Evolutionary conservation across 1,284 basidiomycete genomes (phyloP).

Genomic region (Leccinum fuscescens): DNA sequence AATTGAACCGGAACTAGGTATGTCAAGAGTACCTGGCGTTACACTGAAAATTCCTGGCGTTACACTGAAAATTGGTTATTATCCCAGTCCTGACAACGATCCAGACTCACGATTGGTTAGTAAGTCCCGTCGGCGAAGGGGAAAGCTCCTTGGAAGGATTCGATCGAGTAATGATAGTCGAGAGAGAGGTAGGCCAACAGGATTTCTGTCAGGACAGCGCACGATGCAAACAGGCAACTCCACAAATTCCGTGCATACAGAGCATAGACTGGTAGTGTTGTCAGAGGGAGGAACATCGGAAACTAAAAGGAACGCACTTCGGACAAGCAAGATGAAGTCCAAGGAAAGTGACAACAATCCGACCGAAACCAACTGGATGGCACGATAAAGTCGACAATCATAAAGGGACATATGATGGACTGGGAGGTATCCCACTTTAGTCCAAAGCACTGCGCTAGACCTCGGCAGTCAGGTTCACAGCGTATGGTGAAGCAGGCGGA

Average conservation of each 20-base stretch:
- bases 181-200: neutral
- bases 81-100: neutral
- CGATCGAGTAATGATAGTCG: neutral
- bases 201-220: constrained; percentile 13
- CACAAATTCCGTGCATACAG: constrained; percentile 11
- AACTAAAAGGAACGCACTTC: constrained; percentile 15
- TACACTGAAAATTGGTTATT: neutral
- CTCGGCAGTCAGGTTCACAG: neutral
- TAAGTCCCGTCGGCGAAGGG: neutral
- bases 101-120: neutral
- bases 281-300: neutral
- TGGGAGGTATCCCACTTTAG: constrained; percentile 12
- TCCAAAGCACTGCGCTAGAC: constrained; percentile 9
- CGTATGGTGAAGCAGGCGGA: neutral
- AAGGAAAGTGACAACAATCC: constrained; percentile 17
- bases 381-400: constrained; percentile 15
- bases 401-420: neutral
- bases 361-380: constrained; percentile 13
- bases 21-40: neutral
- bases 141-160: neutral
- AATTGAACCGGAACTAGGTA: neutral
- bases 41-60: neutral
- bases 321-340: constrained; percentile 15
- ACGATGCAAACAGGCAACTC: constrained; percentile 4
- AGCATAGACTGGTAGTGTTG: constrained; percentile 17